Evolutionary conservation across 306 rosid genomes (phyloP).

Genomic region (Sechiopsis laciniata): DNA sequence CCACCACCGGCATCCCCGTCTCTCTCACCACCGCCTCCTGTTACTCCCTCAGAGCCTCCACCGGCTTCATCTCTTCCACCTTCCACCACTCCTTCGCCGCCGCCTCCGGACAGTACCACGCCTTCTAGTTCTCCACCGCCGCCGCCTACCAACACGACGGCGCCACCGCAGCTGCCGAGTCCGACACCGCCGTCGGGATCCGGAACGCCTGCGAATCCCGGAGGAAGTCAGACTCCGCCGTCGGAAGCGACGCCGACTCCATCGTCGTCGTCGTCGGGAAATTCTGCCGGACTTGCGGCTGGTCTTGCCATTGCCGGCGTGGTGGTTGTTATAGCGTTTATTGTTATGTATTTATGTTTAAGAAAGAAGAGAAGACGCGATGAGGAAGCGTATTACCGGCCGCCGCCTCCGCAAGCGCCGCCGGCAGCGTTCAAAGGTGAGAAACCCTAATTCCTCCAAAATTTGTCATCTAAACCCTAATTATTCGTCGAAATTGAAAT

Average conservation of each 20-base stretch:
- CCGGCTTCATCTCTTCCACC: slow-evolving; percentile 26
- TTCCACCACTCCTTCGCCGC: slow-evolving; percentile 23
- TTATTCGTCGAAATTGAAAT: neutral
- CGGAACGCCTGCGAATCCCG: slow-evolving; percentile 31
- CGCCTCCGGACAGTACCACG: slow-evolving; percentile 26
- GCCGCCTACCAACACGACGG: slow-evolving; percentile 29
- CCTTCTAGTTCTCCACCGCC: slow-evolving; percentile 27
- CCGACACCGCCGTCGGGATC: slow-evolving; percentile 38
- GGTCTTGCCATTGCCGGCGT: slow-evolving; percentile 66
- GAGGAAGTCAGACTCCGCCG: slow-evolving; percentile 30
- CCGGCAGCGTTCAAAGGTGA: slow-evolving; percentile 64
- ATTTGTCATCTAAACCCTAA: neutral
- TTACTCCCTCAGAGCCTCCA: slow-evolving; percentile 27
- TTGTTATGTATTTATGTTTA: slow-evolving; percentile 50
- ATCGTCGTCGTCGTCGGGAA: slow-evolving; percentile 24
- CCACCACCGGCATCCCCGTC: slow-evolving; percentile 23
- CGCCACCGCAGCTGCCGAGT: slow-evolving; percentile 32
- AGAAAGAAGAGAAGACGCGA: slow-evolving; percentile 64
- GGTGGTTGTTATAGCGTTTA: slow-evolving; percentile 44
- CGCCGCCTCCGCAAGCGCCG: slow-evolving; percentile 20
- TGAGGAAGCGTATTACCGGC: slow-evolving; percentile 42
- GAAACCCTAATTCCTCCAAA: neutral
- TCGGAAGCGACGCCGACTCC: slow-evolving; percentile 28
- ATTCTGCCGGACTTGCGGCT: slow-evolving; percentile 48
- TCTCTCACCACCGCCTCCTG: slow-evolving; percentile 23